A percentile compares a stretch with the other conserved stretches of the same genome.
Evolutionary conservation across 73 alveolate genomes (phyloP).

Genomic region (Paramecium sonneborni): DNA sequence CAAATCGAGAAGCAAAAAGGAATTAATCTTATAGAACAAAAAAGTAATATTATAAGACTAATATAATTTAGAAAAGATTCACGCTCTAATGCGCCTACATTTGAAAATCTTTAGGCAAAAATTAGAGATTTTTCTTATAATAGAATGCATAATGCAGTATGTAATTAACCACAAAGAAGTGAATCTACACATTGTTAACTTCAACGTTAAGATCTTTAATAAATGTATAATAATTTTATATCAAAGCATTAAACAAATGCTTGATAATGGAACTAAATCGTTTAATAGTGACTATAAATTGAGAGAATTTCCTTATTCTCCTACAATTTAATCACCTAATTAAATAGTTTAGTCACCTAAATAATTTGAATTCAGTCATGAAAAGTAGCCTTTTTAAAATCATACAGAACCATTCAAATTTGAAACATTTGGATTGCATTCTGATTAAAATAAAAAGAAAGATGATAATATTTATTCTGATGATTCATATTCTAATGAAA

Average conservation of each 20-base stretch:
- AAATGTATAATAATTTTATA: not conserved
- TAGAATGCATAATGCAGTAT: not conserved
- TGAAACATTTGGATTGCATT: not conserved
- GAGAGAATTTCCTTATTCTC: not conserved
- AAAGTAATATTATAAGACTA: not conserved
- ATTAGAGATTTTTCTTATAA: not conserved
- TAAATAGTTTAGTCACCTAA: not conserved
- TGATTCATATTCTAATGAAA: not conserved
- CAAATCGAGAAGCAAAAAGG: not conserved
- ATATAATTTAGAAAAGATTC: not conserved
- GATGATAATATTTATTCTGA: not conserved
- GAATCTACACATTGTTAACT: not conserved
- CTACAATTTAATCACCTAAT: not conserved
- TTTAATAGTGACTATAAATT: not conserved
- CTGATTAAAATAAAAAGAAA: not conserved
- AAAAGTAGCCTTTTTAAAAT: not conserved
- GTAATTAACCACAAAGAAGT: not conserved
- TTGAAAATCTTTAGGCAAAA: not conserved
- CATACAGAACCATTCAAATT: not conserved
- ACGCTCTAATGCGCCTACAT: not conserved
- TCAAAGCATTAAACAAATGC: not conserved
- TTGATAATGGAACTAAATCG: not conserved
- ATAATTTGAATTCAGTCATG: not conserved
- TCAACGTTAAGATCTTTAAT: not conserved
- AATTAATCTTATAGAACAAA: not conserved